phyloP scores from a whole-genome alignment of 2,329 filamentous ascomycete species.

The Zymoseptoria tritici region DNA sequence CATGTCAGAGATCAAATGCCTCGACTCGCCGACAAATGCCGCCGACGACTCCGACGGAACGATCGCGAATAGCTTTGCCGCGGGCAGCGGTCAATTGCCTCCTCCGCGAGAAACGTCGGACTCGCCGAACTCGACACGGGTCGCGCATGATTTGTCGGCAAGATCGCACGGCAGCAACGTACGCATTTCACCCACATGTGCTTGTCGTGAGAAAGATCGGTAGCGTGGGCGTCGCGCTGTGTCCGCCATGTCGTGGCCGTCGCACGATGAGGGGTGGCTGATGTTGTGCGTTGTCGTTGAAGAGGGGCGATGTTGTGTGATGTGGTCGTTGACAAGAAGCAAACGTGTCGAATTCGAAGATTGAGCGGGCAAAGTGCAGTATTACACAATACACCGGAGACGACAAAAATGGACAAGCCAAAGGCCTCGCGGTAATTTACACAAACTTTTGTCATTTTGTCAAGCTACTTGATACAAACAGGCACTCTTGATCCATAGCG shows the following conservation, averaged over 20 bases:
- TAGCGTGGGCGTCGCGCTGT: background rate
- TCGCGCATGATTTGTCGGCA: background rate
- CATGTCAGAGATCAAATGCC: background rate
- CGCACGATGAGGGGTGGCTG: background rate
- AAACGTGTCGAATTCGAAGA: background rate
- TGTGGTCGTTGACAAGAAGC: background rate
- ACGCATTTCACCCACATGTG: background rate
- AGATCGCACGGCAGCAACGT: background rate
- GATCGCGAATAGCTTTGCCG: background rate
- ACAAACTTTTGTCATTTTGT: background rate
- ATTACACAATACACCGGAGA: no score
- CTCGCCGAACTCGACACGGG: background rate
- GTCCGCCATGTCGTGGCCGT: background rate
- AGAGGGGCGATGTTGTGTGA: background rate
- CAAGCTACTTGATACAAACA: background rate
- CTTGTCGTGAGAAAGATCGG: background rate
- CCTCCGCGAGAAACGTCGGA: no score
- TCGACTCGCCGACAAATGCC: background rate
- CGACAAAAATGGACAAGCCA: no score
- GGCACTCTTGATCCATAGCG: background rate
- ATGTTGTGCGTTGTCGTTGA: background rate
- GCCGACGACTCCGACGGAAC: background rate
- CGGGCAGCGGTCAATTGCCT: background rate
- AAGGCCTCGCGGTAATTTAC: background rate
- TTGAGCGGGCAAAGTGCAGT: no score